These are phyloP conservation scores for Cladosporium sp. DNA, from an alignment of 2,329 filamentous ascomycete genomes.

Conservation along the genomic window DNA sequence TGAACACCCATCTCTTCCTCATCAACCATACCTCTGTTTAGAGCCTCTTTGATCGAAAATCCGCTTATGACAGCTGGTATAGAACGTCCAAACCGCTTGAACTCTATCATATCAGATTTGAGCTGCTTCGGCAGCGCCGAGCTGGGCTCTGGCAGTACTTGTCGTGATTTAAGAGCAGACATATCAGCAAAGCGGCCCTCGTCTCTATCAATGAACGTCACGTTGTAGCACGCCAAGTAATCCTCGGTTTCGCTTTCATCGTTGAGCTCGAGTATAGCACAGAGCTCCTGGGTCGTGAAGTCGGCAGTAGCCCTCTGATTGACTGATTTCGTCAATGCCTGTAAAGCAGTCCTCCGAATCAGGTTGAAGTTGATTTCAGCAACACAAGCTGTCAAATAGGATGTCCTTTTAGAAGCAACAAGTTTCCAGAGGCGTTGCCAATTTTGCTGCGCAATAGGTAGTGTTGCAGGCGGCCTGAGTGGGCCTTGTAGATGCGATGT, in stretches of 20 bases:
- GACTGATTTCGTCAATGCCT: slow-evolving; percentile 42
- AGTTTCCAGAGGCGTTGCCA: slow-evolving; percentile 56
- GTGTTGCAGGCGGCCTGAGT: slow-evolving; percentile 43
- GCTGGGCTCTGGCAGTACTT: slow-evolving; percentile 28
- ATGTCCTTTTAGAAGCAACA: slow-evolving; percentile 51
- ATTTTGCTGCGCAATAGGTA: slow-evolving; percentile 55
- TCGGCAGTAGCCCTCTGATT: slow-evolving; percentile 40
- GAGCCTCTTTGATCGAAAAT: slow-evolving; percentile 50
- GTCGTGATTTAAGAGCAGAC: slow-evolving; percentile 17
- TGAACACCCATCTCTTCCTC: slow-evolving; percentile 32
- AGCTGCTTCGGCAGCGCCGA: slow-evolving; percentile 40
- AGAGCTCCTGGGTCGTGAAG: slow-evolving; percentile 54
- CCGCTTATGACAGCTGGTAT: slow-evolving; percentile 57
- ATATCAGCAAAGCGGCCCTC: slow-evolving; percentile 28
- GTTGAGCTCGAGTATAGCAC: slow-evolving; percentile 53
- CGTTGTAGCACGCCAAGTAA: slow-evolving; percentile 52
- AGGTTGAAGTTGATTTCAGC: slow-evolving; percentile 60
- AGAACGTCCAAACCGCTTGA: slow-evolving; percentile 53
- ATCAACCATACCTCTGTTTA: slow-evolving; percentile 47
- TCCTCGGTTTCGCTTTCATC: slow-evolving; percentile 48
- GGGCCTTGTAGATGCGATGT: slow-evolving; percentile 50
- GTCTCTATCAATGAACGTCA: slow-evolving; percentile 45
- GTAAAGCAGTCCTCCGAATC: slow-evolving; percentile 53
- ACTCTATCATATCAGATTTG: slow-evolving; percentile 47
- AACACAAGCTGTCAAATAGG: slow-evolving; percentile 62